phyloP scores from a whole-genome alignment of 1,284 basidiomycete species.

The Somion occarium region DNA sequence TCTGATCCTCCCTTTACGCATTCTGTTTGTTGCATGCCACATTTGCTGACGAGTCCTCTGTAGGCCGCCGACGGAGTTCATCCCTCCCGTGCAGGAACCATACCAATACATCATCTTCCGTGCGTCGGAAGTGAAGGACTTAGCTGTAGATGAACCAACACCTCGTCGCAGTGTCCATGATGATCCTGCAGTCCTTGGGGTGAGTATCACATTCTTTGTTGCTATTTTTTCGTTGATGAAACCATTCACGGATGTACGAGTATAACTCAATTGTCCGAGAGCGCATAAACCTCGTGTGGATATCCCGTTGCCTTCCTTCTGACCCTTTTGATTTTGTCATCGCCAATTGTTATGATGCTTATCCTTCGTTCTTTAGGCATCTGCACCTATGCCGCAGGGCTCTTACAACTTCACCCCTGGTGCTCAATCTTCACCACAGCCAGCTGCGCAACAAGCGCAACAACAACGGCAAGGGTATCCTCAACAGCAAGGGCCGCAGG shows the following conservation, averaged over 20 bases:
- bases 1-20: constrained; percentile 37
- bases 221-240: constrained; percentile 33
- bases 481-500: constrained; percentile 24
- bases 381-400: constrained; percentile 24
- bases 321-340: constrained; percentile 18
- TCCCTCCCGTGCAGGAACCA: constrained; percentile 71
- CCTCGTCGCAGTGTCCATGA: constrained; percentile 60
- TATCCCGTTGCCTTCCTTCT: constrained; percentile 60
- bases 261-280: constrained; percentile 40
- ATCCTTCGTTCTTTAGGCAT: constrained; percentile 21
- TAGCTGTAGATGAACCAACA: constrained; percentile 64
- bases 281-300: constrained; percentile 51
- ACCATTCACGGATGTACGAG: constrained; percentile 46
- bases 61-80: constrained; percentile 68
- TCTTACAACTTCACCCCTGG: constrained; percentile 22
- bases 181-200: constrained; percentile 74
- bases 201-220: constrained; percentile 34
- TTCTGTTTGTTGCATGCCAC: too few species aligned
- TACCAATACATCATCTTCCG: constrained; percentile 82
- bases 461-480: constrained; percentile 23
- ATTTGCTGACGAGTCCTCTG: constrained; percentile 17
- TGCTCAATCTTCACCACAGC: constrained; percentile 20
- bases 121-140: constrained; percentile 77
- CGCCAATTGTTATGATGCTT: neutral
- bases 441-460: constrained; percentile 16